Evolutionary conservation across 257 asterid genomes (phyloP), one percentile per base, ranked within the genome.

Genomic region (Solanum appendiculatum): DNA sequence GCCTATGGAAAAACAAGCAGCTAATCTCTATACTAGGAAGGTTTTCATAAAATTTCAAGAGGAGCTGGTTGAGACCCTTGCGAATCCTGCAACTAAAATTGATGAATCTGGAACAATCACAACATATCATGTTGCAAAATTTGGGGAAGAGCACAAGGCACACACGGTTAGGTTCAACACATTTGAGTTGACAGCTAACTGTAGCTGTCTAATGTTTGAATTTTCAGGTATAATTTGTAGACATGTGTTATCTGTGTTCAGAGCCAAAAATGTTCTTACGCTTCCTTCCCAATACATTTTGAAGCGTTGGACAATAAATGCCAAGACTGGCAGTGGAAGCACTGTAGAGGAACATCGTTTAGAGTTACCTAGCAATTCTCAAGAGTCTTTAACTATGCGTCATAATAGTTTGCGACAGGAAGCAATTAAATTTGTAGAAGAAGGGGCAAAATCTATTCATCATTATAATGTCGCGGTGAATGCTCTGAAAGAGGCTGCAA

Each of bases 1-100:
- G 18, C 98, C 99, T 23, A 96, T 93, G 99, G 99, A 95, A 88
- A 96, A 96, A 88, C 98, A 96, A 87, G 99, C 97, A 21, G 99
- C 99, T 69, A 88, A 89, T 86, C 91, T 93, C 27, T 96, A 92
- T 87, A 95, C 98, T 20, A 90, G 94, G 91, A 94, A 89, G 89
- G 88, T 95, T 78, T 96, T 96, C 92, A 81, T 91, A 87, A 96
- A 94, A 88, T 96, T 96, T 90, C 99, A 94, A 87, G 96, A 90
- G 80, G 99, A 96, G 88, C 83, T 95, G 78, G 95, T 96, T 34
- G 98, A 96, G 88, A 93, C 98, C 51, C 95, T 95, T 85, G 98
- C 97, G 36, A 94, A 95, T 91, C 96, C 94, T 31, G 97, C 98
- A 21, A 93, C 92, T 75, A 87, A 93, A 88, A 85, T 95, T 70